Evolutionary conservation across 306 rosid species (phyloP).

Genomic region (Rosa rugosa): DNA sequence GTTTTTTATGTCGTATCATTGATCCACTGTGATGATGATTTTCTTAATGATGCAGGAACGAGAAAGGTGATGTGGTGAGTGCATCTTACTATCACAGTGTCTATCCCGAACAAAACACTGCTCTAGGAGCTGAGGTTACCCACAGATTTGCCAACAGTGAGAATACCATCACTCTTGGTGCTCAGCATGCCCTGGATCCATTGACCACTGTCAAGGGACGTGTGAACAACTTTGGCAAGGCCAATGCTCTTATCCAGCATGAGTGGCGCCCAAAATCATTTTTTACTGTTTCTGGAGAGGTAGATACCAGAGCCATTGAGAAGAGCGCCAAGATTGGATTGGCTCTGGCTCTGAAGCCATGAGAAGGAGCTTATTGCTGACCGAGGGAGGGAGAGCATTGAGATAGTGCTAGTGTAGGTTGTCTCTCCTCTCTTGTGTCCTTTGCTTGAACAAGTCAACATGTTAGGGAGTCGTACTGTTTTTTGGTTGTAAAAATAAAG

Average conservation of each 20-base stretch:
- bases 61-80: constrained; percentile 68
- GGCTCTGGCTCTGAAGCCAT: constrained; percentile 85
- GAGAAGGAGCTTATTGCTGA: constrained; percentile 26
- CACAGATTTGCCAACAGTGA: constrained; percentile 66
- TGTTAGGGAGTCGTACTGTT: not conserved
- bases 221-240: constrained; percentile 69
- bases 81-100: constrained; percentile 78
- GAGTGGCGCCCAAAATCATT: constrained; percentile 94
- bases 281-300: constrained; percentile 90
- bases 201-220: constrained; percentile 72
- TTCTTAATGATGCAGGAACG: constrained; percentile 54
- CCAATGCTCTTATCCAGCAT: constrained; percentile 81
- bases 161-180: constrained; percentile 74
- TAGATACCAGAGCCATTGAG: constrained; percentile 82
- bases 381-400: constrained; percentile 26
- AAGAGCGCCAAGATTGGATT: constrained; percentile 87
- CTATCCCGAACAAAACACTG: constrained; percentile 60
- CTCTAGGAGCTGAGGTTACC: constrained; percentile 80
- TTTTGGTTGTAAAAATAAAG: constrained; percentile 44
- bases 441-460: constrained; percentile 17
- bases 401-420: constrained; percentile 39
- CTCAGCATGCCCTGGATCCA: constrained; percentile 77
- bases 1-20: too few relatives aligned
- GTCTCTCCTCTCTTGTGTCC: constrained; percentile 22
- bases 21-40: not conserved